Evolutionary conservation across 768 basidiomycete species (phyloP).

Genomic region (Leccinum barrowsii): DNA sequence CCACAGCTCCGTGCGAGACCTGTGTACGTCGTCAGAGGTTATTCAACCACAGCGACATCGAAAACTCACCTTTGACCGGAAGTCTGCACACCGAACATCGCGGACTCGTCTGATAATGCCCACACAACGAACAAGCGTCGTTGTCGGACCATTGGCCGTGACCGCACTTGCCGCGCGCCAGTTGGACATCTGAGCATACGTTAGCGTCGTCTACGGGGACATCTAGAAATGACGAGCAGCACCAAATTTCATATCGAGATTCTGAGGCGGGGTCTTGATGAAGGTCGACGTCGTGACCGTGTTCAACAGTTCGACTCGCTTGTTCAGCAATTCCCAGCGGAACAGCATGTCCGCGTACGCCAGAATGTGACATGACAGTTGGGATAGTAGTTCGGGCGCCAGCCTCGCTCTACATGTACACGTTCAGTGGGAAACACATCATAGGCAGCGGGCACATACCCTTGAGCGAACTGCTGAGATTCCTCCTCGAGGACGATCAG

Average conservation of each 20-base stretch:
- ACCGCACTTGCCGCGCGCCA: slow-evolving; percentile 46
- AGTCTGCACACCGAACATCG: slow-evolving; percentile 73
- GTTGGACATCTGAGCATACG: slow-evolving; percentile 39
- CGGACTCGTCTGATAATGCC: slow-evolving; percentile 41
- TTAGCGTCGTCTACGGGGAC: slow-evolving; percentile 2
- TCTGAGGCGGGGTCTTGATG: slow-evolving; percentile 21
- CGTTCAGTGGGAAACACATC: background rate
- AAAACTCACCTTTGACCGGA: slow-evolving; percentile 60
- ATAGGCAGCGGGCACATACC: slow-evolving; percentile 6
- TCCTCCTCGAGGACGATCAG: slow-evolving; percentile 34
- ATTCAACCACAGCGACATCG: background rate
- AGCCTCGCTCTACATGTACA: slow-evolving; percentile 5
- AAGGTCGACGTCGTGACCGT: slow-evolving; percentile 41
- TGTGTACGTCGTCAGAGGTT: slow-evolving; percentile 18
- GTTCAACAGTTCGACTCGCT: slow-evolving; percentile 72
- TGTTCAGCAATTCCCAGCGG: slow-evolving; percentile 67
- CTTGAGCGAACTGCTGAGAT: slow-evolving; percentile 8
- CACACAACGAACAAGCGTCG: slow-evolving; percentile 43
- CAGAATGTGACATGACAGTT: slow-evolving; percentile 52
- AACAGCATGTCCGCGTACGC: slow-evolving; percentile 74
- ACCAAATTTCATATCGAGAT: slow-evolving; percentile 37
- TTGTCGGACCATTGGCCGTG: slow-evolving; percentile 31
- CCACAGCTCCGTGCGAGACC: slow-evolving; percentile 63
- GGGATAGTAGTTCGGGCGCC: slow-evolving; percentile 35
- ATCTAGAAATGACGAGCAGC: background rate